Evolutionary conservation across 164 flowering plant species (phyloP).

Genomic region (Buxus sempervirens): DNA sequence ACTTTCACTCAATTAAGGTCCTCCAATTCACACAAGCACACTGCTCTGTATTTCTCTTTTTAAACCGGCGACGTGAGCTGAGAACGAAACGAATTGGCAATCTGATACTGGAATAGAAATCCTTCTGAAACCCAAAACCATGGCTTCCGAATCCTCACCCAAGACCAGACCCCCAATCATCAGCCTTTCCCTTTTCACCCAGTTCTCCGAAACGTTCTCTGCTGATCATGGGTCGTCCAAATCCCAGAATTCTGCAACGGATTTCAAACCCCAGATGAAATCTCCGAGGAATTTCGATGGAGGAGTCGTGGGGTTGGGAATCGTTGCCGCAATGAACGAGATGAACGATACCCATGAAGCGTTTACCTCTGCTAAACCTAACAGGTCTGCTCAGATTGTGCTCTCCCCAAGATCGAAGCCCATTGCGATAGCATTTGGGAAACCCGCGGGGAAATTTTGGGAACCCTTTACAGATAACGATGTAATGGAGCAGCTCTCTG

Average conservation of each 20-base stretch:
- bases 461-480: constrained; percentile 20
- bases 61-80: neutral
- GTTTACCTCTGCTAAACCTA: constrained; percentile 1
- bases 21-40: neutral
- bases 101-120: neutral
- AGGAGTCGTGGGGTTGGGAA: constrained; percentile 44
- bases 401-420: constrained; percentile 34
- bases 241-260: constrained; percentile 7
- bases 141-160: constrained; percentile 12
- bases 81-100: neutral
- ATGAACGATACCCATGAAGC: constrained; percentile 14
- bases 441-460: constrained; percentile 14
- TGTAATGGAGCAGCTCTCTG: constrained; percentile 38
- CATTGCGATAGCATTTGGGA: constrained; percentile 27
- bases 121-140: neutral
- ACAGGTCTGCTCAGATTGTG: constrained; percentile 7
- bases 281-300: constrained; percentile 32
- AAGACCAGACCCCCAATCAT: constrained; percentile 26
- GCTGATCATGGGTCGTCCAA: constrained; percentile 12
- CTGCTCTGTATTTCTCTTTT: no score
- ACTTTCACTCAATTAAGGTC: neutral
- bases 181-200: constrained; percentile 29
- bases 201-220: constrained; percentile 14
- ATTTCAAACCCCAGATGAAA: constrained; percentile 13
- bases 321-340: constrained; percentile 46